A percentile compares a stretch with the other conserved stretches of the same genome.
phyloP scores from a whole-genome alignment of 2,329 filamentous ascomycete species.

The Colletotrichum musae region DNA sequence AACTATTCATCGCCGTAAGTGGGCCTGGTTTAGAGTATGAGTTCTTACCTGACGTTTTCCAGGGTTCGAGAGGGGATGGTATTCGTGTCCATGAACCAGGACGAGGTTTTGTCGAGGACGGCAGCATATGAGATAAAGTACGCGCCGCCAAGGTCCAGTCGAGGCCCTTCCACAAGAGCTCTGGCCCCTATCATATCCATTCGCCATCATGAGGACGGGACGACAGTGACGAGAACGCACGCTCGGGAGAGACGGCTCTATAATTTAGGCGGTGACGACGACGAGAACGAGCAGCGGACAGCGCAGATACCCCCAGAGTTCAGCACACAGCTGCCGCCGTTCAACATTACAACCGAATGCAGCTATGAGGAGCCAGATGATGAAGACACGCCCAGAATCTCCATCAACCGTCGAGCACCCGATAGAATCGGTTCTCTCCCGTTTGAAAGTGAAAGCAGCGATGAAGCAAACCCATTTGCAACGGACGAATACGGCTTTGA shows the following conservation, averaged over 20 bases:
- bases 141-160: slow-evolving; percentile 48
- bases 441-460: slow-evolving; percentile 66
- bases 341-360: slow-evolving; percentile 71
- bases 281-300: slow-evolving; percentile 60
- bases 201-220: slow-evolving; percentile 67
- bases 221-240: slow-evolving; percentile 60
- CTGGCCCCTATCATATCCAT: slow-evolving; percentile 63
- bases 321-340: slow-evolving; percentile 61
- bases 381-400: slow-evolving; percentile 39
- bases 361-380: slow-evolving; percentile 71
- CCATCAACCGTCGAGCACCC: slow-evolving; percentile 57
- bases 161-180: slow-evolving; percentile 40
- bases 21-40: slow-evolving; percentile 14
- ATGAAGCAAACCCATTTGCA: slow-evolving; percentile 48
- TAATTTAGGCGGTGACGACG: slow-evolving; percentile 58
- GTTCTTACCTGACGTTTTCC: slow-evolving; percentile 37
- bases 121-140: slow-evolving; percentile 83
- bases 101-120: slow-evolving; percentile 81
- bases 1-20: slow-evolving; percentile 91
- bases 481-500: slow-evolving; percentile 54
- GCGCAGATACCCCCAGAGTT: slow-evolving; percentile 73
- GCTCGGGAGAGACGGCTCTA: slow-evolving; percentile 62
- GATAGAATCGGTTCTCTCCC: slow-evolving; percentile 69
- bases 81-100: slow-evolving; percentile 88
- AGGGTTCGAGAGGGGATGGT: slow-evolving; percentile 93